phyloP scores from a whole-genome alignment of 78 protist species.

The Dictyostelium brefeldianum region DNA sequence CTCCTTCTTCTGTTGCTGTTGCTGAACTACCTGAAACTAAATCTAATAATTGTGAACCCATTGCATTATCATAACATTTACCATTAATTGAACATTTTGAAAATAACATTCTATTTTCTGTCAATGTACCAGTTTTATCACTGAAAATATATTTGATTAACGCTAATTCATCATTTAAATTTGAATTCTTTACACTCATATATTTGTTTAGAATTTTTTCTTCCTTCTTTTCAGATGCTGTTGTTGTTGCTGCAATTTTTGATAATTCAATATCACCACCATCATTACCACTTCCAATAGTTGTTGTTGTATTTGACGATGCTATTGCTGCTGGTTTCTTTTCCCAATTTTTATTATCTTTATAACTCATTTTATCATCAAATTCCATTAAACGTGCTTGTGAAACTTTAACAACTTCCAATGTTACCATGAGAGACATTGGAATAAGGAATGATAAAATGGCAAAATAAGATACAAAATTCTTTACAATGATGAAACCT shows the following conservation, averaged over 20 bases:
- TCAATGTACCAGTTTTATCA: constrained; percentile 88
- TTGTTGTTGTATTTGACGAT: not conserved
- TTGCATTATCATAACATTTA: not conserved
- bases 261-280: not conserved
- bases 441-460: constrained; percentile 70
- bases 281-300: no score
- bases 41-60: constrained; percentile 4
- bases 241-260: not conserved
- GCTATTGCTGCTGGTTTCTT: not conserved
- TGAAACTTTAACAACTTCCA: constrained; percentile 64
- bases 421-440: constrained; percentile 77
- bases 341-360: constrained; percentile 4
- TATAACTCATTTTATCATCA: constrained; percentile 52
- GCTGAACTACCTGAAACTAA: not conserved
- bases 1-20: not conserved
- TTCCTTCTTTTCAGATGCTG: not conserved
- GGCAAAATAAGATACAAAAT: constrained; percentile 74
- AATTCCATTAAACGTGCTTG: constrained; percentile 78
- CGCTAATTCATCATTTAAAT: constrained; percentile 83
- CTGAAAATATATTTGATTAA: constrained; percentile 76
- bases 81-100: constrained; percentile 59
- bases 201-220: not conserved
- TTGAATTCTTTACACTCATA: constrained; percentile 57
- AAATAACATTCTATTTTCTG: constrained; percentile 78
- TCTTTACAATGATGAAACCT: constrained; percentile 37